Evolutionary conservation across 441 rosid genomes (phyloP).

Genomic region (Gossypium aridum): DNA sequence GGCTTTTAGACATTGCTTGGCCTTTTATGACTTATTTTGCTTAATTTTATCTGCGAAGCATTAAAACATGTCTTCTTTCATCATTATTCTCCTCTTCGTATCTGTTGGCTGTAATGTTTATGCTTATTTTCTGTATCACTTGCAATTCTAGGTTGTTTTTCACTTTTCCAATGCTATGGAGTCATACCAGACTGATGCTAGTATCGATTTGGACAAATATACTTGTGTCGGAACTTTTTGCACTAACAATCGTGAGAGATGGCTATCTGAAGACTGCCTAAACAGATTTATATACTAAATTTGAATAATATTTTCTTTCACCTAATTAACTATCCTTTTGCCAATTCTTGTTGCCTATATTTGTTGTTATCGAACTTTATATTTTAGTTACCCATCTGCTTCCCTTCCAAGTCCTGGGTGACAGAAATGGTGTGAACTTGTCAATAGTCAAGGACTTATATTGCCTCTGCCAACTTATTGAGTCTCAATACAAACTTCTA

Average conservation of each 20-base stretch:
- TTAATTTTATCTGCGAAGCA: background rate
- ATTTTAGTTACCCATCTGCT: background rate
- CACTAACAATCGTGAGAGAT: background rate
- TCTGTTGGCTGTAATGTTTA: background rate
- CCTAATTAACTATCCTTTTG: background rate
- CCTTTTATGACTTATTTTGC: background rate
- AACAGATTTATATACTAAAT: background rate
- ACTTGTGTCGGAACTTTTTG: background rate
- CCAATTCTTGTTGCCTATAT: background rate
- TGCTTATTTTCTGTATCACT: background rate
- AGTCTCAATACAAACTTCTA: background rate
- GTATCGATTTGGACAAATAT: background rate
- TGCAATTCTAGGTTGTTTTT: background rate
- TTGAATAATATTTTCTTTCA: background rate
- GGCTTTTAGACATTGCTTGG: background rate
- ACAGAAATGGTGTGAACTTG: background rate
- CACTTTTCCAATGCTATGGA: background rate
- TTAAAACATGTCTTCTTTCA: background rate
- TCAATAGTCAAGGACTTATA: background rate
- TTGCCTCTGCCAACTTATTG: background rate
- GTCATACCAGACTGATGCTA: background rate
- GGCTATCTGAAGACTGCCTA: background rate
- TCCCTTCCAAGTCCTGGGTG: background rate
- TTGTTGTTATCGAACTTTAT: background rate
- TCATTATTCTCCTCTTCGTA: background rate